A percentile compares a stretch with the other conserved stretches of the same genome.
Conservation (phyloP, 176 grass and related monocot species). For the Dendrocalamus sinicus region DNA sequence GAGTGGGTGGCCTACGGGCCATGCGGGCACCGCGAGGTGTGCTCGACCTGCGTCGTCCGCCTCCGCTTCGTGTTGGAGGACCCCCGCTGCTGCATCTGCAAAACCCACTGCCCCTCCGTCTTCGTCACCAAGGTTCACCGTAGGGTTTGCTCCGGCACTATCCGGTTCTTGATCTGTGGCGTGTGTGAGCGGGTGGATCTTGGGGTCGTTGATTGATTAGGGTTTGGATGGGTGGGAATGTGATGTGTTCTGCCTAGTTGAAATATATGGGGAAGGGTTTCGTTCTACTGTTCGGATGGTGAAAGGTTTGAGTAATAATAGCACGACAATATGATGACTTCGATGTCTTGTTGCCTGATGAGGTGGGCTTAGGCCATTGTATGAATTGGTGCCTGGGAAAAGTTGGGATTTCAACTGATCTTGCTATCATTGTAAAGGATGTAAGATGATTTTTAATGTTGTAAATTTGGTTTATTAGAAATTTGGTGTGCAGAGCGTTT, state of each 20-base stretch:
- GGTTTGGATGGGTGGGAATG: conserved; percentile 15
- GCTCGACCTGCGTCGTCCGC: conserved; percentile 88
- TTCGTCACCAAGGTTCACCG: conserved; percentile 83
- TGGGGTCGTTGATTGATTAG: not conserved
- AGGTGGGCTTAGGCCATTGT: not conserved
- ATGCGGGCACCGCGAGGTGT: conserved; percentile 91
- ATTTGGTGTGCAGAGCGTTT: not conserved
- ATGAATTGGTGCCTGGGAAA: not conserved
- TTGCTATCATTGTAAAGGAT: not conserved
- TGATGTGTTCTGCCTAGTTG: not conserved
- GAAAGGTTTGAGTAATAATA: conserved; percentile 22
- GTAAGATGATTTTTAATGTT: not conserved
- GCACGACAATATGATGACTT: not conserved
- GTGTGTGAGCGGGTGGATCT: conserved; percentile 18
- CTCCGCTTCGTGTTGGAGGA: conserved; percentile 82
- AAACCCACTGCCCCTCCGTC: conserved; percentile 64
- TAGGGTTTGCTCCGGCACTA: not conserved
- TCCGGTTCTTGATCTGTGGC: conserved; percentile 9
- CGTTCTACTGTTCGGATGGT: not conserved
- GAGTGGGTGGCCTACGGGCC: conserved; percentile 91
- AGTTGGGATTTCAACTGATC: not conserved
- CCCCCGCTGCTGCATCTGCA: conserved; percentile 87
- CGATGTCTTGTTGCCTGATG: not conserved
- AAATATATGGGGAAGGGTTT: not conserved
- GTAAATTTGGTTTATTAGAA: conserved; percentile 20